Evolutionary conservation across 768 basidiomycete genomes (phyloP).

Genomic region (Lentinula aciculospora): DNA sequence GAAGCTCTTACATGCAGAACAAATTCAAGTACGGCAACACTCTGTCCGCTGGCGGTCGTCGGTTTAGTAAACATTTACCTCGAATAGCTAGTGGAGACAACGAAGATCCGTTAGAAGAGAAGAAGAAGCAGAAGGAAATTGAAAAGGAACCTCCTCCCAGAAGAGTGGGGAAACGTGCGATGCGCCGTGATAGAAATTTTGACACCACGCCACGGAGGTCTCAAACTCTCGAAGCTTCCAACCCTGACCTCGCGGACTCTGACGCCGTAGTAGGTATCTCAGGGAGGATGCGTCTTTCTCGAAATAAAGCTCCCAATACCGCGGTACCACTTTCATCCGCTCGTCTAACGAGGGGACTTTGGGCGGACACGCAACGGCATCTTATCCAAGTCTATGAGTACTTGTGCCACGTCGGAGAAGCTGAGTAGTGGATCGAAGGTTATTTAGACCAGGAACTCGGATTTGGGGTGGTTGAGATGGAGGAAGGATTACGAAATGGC

Average conservation of each 20-base stretch:
- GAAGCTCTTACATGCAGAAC: no score
- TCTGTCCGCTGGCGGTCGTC: no score
- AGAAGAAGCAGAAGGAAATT: no score
- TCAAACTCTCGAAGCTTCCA: no score
- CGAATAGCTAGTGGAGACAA: no score
- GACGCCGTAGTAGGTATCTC: conserved; percentile 78
- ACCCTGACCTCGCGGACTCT: conserved; percentile 29
- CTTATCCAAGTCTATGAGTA: conserved; percentile 97
- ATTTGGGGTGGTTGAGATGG: conserved; percentile 94
- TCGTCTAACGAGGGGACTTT: conserved; percentile 53
- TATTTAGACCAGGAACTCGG: conserved; percentile 86
- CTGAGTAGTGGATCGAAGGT: conserved; percentile 96
- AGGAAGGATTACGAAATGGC: conserved; percentile 88
- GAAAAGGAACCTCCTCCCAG: no score
- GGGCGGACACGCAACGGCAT: conserved; percentile 93
- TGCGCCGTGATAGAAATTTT: no score
- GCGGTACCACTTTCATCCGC: conserved; percentile 55
- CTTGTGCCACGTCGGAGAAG: conserved; percentile 96
- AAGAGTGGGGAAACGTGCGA: no score
- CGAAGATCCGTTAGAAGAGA: no score
- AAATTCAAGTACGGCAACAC: no score
- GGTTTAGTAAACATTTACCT: no score
- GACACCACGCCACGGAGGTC: no score
- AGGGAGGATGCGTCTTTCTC: conserved; percentile 73
- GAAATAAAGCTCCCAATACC: conserved; percentile 54